Evolutionary conservation across 2,329 filamentous ascomycete genomes (phyloP).

Genomic region (Lasiodiplodia citricola): DNA sequence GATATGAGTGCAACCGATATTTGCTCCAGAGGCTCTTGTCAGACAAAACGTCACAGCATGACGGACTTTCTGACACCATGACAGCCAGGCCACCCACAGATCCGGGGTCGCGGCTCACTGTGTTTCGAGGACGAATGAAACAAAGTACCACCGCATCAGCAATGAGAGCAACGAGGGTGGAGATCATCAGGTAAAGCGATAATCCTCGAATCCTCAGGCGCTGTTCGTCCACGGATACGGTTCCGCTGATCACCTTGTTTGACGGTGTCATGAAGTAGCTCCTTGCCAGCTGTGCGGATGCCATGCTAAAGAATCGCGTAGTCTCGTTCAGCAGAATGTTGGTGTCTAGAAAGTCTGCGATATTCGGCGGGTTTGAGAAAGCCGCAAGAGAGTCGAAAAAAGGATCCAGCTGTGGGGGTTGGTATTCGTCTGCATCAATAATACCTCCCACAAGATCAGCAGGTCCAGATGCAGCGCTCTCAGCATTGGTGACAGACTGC

Average conservation of each 20-base stretch:
- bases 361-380: background rate
- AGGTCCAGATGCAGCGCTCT: background rate
- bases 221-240: background rate
- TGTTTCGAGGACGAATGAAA: background rate
- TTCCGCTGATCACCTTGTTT: background rate
- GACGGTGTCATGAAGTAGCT: background rate
- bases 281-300: background rate
- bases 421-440: background rate
- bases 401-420: background rate
- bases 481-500: background rate
- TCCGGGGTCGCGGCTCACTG: background rate
- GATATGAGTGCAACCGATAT: background rate
- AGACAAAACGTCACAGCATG: background rate
- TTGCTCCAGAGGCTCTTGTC: background rate
- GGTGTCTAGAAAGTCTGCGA: background rate
- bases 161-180: background rate
- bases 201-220: background rate
- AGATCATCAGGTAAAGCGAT: background rate
- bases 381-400: background rate
- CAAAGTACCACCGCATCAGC: background rate
- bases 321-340: background rate
- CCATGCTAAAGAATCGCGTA: background rate
- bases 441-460: background rate
- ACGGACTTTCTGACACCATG: background rate
- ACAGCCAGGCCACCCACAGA: background rate